phyloP scores from a whole-genome alignment of 1,139 yeast species.

The Pichia sp. region DNA sequence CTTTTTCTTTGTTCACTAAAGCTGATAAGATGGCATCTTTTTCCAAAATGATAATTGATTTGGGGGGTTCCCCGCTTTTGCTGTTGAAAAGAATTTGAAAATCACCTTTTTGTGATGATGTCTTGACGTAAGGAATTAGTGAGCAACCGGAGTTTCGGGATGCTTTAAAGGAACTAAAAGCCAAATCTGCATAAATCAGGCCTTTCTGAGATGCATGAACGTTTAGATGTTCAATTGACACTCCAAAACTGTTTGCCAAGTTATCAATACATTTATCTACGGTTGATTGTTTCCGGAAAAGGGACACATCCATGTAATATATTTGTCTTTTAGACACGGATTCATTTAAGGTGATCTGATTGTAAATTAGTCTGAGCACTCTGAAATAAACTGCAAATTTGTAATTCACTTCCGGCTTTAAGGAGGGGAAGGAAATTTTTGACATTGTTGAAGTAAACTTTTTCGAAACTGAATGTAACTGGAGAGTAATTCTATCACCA shows the following conservation, averaged over 20 bases:
- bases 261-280: constrained; percentile 42
- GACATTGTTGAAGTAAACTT: background rate
- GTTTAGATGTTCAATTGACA: constrained; percentile 37
- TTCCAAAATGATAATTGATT: constrained; percentile 53
- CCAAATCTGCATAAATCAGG: constrained; percentile 40
- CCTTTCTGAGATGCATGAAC: constrained; percentile 59
- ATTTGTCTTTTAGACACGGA: constrained; percentile 56
- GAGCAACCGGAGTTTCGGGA: constrained; percentile 14
- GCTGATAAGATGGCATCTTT: constrained; percentile 44
- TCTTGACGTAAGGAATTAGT: constrained; percentile 30
- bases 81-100: background rate
- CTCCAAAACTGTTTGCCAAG: constrained; percentile 29
- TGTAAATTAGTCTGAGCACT: constrained; percentile 21
- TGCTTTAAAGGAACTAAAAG: background rate
- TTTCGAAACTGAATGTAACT: background rate
- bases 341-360: constrained; percentile 18
- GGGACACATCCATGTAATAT: constrained; percentile 57
- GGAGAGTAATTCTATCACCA: constrained; percentile 10
- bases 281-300: constrained; percentile 46
- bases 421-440: constrained; percentile 19
- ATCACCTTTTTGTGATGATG: constrained; percentile 5
- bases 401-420: constrained; percentile 14
- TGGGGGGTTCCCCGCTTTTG: constrained; percentile 16
- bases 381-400: constrained; percentile 25
- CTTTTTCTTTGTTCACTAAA: constrained; percentile 17